Conservation (phyloP, 2,329 filamentous ascomycete species). For the Berkeleyomyces basicola region DNA sequence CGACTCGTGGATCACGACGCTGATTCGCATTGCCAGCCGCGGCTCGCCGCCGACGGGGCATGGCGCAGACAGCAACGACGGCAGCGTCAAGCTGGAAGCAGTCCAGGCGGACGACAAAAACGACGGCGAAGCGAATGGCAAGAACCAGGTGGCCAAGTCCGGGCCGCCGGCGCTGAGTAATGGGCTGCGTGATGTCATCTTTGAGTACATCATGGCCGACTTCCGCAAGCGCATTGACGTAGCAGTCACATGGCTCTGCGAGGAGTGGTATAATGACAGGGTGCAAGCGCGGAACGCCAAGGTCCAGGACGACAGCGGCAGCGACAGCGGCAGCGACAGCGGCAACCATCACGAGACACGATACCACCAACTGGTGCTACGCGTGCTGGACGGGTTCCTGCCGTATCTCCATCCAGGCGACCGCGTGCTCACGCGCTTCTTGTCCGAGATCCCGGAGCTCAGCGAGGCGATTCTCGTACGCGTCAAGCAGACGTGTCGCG, state of each 20-base stretch:
- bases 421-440: slow-evolving; percentile 74
- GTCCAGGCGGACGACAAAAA: background rate
- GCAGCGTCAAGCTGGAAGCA: background rate
- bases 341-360: slow-evolving; percentile 26
- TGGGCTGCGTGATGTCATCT: slow-evolving; percentile 63
- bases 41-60: background rate
- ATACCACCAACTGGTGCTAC: slow-evolving; percentile 65
- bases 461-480: slow-evolving; percentile 54
- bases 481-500: slow-evolving; percentile 50
- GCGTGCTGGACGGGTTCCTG: slow-evolving; percentile 74
- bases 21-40: slow-evolving; percentile 53
- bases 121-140: slow-evolving; percentile 16
- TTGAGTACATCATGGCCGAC: slow-evolving; percentile 77
- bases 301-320: background rate
- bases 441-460: slow-evolving; percentile 79
- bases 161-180: slow-evolving; percentile 36
- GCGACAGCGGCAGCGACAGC: background rate
- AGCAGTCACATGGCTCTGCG: slow-evolving; percentile 84
- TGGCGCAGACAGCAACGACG: slow-evolving; percentile 18
- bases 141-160: background rate
- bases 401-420: slow-evolving; percentile 86
- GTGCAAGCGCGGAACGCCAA: slow-evolving; percentile 20
- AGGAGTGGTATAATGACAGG: slow-evolving; percentile 94
- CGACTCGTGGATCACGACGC: slow-evolving; percentile 80
- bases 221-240: slow-evolving; percentile 80